Conservation (phyloP, 2,329 filamentous ascomycete genomes). For the Davidsoniella neocaledoniae region DNA sequence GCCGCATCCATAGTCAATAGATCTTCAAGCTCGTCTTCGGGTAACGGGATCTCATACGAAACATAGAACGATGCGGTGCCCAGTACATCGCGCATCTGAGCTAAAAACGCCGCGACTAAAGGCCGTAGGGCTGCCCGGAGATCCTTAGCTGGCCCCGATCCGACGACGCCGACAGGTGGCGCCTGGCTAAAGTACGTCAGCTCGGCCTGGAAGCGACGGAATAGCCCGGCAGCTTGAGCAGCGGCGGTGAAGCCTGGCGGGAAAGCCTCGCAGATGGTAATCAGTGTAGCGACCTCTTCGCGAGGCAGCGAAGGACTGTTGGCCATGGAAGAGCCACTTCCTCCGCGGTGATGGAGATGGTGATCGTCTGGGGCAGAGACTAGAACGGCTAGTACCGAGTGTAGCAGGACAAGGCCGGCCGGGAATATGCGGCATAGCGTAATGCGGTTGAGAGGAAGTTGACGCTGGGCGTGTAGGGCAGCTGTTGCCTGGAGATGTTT, state of each 20-base stretch:
- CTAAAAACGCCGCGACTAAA: slow-evolving; percentile 14
- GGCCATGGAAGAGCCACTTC: slow-evolving; percentile 4
- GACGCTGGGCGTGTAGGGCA: slow-evolving; percentile 18
- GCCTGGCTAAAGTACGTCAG: slow-evolving; percentile 9
- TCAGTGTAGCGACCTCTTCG: slow-evolving; percentile 22
- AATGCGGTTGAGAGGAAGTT: slow-evolving; percentile 27
- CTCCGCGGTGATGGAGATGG: no score
- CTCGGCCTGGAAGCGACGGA: slow-evolving; percentile 18
- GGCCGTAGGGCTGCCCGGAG: slow-evolving; percentile 14
- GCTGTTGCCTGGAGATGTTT: slow-evolving; percentile 20
- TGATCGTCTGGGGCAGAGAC: neutral
- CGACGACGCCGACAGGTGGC: neutral
- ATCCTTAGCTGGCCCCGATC: slow-evolving; percentile 9
- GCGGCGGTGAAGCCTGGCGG: slow-evolving; percentile 21
- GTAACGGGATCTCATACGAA: neutral
- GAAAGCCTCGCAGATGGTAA: slow-evolving; percentile 23
- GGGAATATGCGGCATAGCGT: slow-evolving; percentile 25
- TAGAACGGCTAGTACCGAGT: slow-evolving; percentile 14
- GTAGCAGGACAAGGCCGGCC: slow-evolving; percentile 23
- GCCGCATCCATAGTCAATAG: neutral
- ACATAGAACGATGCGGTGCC: slow-evolving; percentile 19
- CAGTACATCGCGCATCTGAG: slow-evolving; percentile 20
- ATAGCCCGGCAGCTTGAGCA: slow-evolving; percentile 20
- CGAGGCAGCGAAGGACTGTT: slow-evolving; percentile 17
- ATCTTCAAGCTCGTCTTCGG: neutral